Evolutionary conservation across 2,329 filamentous ascomycete genomes (phyloP), one percentile per base, ranked within the genome.

Genomic region (Metarhizium rileyi): DNA sequence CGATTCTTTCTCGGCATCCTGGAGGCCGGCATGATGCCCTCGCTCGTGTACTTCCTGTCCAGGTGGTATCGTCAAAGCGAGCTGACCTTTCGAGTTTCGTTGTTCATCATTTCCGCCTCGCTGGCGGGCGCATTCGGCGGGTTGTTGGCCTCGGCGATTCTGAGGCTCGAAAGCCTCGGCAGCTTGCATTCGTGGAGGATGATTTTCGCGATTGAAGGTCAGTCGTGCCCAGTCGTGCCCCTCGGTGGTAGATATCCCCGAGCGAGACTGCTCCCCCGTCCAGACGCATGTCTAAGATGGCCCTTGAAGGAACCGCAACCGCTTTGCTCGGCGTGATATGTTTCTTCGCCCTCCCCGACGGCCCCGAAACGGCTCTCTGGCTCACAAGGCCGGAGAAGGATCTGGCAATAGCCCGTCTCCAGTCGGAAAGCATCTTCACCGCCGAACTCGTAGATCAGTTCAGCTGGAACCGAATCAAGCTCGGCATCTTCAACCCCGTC

Each of bases 91-190:
- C 74, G 81, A 0, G 64, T 85, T 1, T 76, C 78, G 0, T 63
- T 84, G 2, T 86, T 84, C 59, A 79, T 85, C 41, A 78, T 83
- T 27, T 82, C 81, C 72, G 78, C 81, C 0, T 77, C 81, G 0
- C 66, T 86, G 0, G 81, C 82, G 0, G 82, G 82, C 5, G 82
- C 81, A 0, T 84, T 86, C 51, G 82, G 84, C 1, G 84, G 84
- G 0, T 70, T 87, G 0, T 65, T 87, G 1, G 76, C 75, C 0
- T 80, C 73, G 1, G 83, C 68, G 0, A 86, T 87, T 44, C 66
- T 86, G 8, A 78, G 70, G 0, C 70, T 87, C 5, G 64, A 74
- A 23, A 61, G 69, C 44, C 75, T 85, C 48, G 83, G 81, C 6
- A 61, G 68, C 4, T 64, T 86, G 0, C 68, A 66, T 23, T 66